Evolutionary conservation across 345 rosid genomes (phyloP).

Genomic region (Xanthoceras sorbifolium): DNA sequence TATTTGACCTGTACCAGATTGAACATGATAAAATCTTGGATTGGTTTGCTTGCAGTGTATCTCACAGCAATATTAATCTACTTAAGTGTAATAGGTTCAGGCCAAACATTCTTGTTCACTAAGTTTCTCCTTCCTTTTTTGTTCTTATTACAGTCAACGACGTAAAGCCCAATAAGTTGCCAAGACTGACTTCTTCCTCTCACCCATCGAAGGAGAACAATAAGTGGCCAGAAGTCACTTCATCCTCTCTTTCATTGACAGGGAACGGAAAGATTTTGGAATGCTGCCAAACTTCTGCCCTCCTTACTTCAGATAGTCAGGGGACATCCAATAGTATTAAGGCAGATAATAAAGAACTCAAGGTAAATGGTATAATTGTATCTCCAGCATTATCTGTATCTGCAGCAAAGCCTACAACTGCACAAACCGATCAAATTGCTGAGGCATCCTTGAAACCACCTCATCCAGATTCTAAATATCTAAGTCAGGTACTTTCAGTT

Average conservation of each 20-base stretch:
- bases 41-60: not conserved
- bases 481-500: slow-evolving; percentile 52
- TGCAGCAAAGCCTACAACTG: slow-evolving; percentile 31
- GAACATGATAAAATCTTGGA: not conserved
- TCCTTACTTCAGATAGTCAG: slow-evolving; percentile 28
- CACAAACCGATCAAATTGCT: slow-evolving; percentile 35
- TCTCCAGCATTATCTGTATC: slow-evolving; percentile 32
- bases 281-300: slow-evolving; percentile 29
- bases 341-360: slow-evolving; percentile 39
- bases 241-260: slow-evolving; percentile 29
- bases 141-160: slow-evolving; percentile 48
- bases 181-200: slow-evolving; percentile 17
- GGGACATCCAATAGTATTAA: slow-evolving; percentile 28
- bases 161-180: slow-evolving; percentile 44
- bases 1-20: not conserved
- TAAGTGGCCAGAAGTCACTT: slow-evolving; percentile 28
- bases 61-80: not conserved
- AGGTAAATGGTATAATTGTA: slow-evolving; percentile 46
- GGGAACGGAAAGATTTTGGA: slow-evolving; percentile 53
- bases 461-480: slow-evolving; percentile 70
- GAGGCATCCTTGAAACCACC: slow-evolving; percentile 53
- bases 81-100: slow-evolving; percentile 1
- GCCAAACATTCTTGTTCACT: slow-evolving; percentile 4
- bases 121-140: slow-evolving; percentile 20
- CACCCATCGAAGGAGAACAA: slow-evolving; percentile 13